Evolutionary conservation across 768 basidiomycete species (phyloP), one percentile per base, ranked within the genome.

Genomic region (Clathrus columnatus): DNA sequence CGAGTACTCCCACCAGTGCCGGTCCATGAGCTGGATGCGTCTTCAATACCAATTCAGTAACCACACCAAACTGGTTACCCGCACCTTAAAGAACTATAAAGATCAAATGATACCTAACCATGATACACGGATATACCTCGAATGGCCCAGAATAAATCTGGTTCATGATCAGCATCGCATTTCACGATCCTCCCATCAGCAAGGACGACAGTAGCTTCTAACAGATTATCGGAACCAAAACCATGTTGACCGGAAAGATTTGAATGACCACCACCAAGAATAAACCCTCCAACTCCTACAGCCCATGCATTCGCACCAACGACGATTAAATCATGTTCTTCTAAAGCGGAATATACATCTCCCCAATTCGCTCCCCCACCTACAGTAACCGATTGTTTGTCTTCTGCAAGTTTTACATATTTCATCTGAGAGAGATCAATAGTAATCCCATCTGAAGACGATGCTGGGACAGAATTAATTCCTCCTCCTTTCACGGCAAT

Each of bases 21-120:
- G 46, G 46, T 48, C 46, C 46, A 17, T 17, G n/a, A 11, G 8
- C 10, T 10, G 46, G 46, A 23, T 18, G 24, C 8, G 46, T 23
- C 8, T 48, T 48, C 46, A 48, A 21, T 18, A 21, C 20, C n/a
- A 48, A 10, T 20, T 48, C 46, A 10, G 24, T 23, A 10, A 48
- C 20, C n/a, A 48, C 20, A 10, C 80, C 80, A 60, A 81, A 80
- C 59, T 80, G 80, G 43, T 69, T 71, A 24, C 78, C 79, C 27
- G 72, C 78, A 5, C 80, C 79, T 47, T 76, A 69, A 46, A 80
- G 72, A 20, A 66, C 8, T 20, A 10, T 11, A 48, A 48, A 8
- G 8, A 48, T 10, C 11, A 10, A 10, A 17, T 18, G 24, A 8
- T 18, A 20, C n/a, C 8, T 48, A 48, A 18, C n/a, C n/a, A n/a